These are phyloP conservation scores for Aspergillus thermomutatus DNA, from an alignment of 2,329 filamentous ascomycete genomes.

Conservation along the genomic window DNA sequence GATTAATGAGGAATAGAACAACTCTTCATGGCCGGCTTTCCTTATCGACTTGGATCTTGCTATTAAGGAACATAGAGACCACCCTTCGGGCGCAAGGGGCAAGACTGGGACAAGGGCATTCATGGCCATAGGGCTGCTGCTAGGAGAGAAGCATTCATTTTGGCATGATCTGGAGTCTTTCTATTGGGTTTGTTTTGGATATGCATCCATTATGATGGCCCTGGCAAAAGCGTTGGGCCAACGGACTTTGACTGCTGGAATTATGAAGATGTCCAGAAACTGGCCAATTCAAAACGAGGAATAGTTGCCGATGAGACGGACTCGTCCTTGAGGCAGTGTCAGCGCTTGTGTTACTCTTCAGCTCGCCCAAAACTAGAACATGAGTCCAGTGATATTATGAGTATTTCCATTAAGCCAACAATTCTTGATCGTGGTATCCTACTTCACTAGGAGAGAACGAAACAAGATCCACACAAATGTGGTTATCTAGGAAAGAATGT, in stretches of 20 bases:
- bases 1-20: too few relatives aligned
- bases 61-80: constrained; percentile 32
- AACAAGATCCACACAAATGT: too few relatives aligned
- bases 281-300: constrained; percentile 14
- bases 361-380: constrained; percentile 1
- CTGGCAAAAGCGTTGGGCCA: constrained; percentile 7
- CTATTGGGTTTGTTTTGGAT: constrained; percentile 49
- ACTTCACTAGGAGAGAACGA: too few relatives aligned
- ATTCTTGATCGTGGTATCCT: too few relatives aligned
- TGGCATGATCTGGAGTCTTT: constrained; percentile 51
- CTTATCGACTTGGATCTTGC: constrained; percentile 32
- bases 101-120: constrained; percentile 47
- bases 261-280: constrained; percentile 14
- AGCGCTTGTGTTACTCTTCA: neutral
- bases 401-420: neutral
- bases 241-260: constrained; percentile 20
- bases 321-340: constrained; percentile 2
- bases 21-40: neutral
- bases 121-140: constrained; percentile 46
- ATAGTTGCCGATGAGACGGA: constrained; percentile 6
- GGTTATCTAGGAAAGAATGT: too few relatives aligned
- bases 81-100: constrained; percentile 38
- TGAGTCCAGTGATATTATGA: constrained; percentile 2
- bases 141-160: constrained; percentile 43
- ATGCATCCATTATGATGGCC: constrained; percentile 40